A percentile compares a stretch with the other conserved stretches of the same genome.
Evolutionary conservation across 2,329 filamentous ascomycete genomes (phyloP).

Genomic region (Paecilomyces fulvus): DNA sequence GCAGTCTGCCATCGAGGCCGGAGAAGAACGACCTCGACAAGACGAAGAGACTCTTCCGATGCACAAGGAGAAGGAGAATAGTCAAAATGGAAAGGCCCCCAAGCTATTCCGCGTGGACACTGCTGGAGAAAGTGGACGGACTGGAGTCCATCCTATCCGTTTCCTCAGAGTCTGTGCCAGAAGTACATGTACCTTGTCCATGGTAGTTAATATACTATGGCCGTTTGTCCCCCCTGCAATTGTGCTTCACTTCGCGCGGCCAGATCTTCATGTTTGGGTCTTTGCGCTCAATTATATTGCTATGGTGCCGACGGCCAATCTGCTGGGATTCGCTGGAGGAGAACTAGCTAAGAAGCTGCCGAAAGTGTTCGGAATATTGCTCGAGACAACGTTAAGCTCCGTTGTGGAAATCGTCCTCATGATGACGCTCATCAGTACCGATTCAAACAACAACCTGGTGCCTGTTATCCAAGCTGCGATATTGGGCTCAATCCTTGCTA

Average conservation of each 20-base stretch:
- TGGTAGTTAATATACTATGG: constrained; percentile 63
- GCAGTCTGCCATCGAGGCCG: not conserved
- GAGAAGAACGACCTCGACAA: not conserved
- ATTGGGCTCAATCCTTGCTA: constrained; percentile 73
- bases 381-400: constrained; percentile 56
- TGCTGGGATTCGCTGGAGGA: constrained; percentile 66
- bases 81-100: not conserved
- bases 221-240: constrained; percentile 66
- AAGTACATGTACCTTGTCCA: constrained; percentile 56
- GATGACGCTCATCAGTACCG: constrained; percentile 59
- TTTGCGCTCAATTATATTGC: constrained; percentile 67
- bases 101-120: constrained; percentile 23
- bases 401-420: constrained; percentile 78
- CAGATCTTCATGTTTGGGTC: constrained; percentile 52
- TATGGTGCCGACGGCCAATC: constrained; percentile 68
- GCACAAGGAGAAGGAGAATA: not conserved
- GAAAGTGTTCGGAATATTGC: constrained; percentile 49
- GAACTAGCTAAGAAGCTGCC: constrained; percentile 67
- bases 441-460: constrained; percentile 39
- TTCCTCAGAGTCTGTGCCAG: constrained; percentile 57
- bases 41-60: not conserved
- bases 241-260: constrained; percentile 50
- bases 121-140: constrained; percentile 59
- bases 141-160: constrained; percentile 54
- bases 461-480: constrained; percentile 53